Evolutionary conservation across 1,139 yeast genomes (phyloP), one percentile per base, ranked within the genome.

Genomic region (Sugiyamaella castrensis): DNA sequence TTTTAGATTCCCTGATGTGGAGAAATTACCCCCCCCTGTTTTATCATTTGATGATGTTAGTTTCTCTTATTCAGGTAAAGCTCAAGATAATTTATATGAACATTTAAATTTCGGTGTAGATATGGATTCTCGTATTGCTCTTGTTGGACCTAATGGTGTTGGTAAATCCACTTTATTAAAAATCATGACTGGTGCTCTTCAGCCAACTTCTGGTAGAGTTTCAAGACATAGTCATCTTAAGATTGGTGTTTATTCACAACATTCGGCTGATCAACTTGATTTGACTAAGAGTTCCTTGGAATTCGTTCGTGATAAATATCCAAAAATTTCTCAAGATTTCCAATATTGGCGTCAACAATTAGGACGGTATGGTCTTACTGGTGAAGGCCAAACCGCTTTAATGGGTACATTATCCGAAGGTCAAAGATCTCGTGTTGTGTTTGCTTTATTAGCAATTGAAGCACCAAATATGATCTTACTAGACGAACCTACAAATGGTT

Each of bases 401-500:
- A 94, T 92, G 97, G 98, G 96, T 58, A 92, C 98, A 19, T 76
- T 94, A 59, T 89, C 98, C 15, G 98, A 92, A 76, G 99, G 99
- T 71, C 98, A 92, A 79, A 86, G 98, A 77, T 89, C 98, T 56
- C 85, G 98, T 75, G 98, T 92, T 59, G 98, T 92, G 53, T 94
- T 92, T 67, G 98, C 98, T 16, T 77, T 92, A 62, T 79, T 92
- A 65, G 98, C 98, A 43, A 79, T 92, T 61, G 98, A 92, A 74
- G 77, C 86, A 58, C 98, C 99, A 66, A 92, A 92, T 74, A 87
- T 92, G 73, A 78, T 92, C 64, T 76, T 92, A 68, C 79, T 92
- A 74, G 98, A 92, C 77, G 98, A 94, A 83, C 98, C 98, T 80
- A 92, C 98, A 62, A 92, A 92, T 80, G 98, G 98, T 80, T 79